Evolutionary conservation across 345 rosid species (phyloP).

Genomic region (Luvunga scandens): DNA sequence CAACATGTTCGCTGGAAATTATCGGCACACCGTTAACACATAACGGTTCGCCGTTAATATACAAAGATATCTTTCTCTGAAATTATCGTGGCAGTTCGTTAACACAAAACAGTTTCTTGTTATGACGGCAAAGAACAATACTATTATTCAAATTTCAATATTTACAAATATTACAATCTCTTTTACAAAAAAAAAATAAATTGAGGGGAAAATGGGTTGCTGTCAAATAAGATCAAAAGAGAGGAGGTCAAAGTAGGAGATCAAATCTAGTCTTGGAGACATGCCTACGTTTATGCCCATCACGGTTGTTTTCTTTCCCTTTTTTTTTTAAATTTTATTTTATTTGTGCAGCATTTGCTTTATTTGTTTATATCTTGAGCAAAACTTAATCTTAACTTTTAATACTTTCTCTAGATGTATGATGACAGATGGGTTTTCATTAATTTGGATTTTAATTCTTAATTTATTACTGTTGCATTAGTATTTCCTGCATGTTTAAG

Average conservation of each 20-base stretch:
- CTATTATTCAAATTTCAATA: no score
- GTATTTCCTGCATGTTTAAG: no score
- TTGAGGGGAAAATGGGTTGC: constrained; percentile 45
- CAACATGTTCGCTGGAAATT: no score
- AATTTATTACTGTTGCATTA: no score
- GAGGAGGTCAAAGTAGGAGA: constrained; percentile 62
- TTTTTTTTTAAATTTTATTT: background rate
- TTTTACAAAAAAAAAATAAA: background rate
- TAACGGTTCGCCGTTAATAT: no score
- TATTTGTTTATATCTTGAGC: background rate
- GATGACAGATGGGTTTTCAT: background rate
- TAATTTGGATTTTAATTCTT: no score
- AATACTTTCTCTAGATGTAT: background rate
- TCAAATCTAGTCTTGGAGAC: constrained; percentile 86
- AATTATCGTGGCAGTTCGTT: no score
- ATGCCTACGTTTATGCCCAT: constrained; percentile 64
- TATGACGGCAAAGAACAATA: no score
- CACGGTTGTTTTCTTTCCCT: constrained; percentile 48
- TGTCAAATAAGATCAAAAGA: constrained; percentile 51
- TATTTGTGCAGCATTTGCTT: background rate
- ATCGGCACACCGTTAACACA: no score
- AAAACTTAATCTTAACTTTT: background rate
- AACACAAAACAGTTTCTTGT: no score
- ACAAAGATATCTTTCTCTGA: no score
- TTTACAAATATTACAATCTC: no score